Evolutionary conservation across 805 yeast genomes (phyloP).

Genomic region (Pichia paraexigua): DNA sequence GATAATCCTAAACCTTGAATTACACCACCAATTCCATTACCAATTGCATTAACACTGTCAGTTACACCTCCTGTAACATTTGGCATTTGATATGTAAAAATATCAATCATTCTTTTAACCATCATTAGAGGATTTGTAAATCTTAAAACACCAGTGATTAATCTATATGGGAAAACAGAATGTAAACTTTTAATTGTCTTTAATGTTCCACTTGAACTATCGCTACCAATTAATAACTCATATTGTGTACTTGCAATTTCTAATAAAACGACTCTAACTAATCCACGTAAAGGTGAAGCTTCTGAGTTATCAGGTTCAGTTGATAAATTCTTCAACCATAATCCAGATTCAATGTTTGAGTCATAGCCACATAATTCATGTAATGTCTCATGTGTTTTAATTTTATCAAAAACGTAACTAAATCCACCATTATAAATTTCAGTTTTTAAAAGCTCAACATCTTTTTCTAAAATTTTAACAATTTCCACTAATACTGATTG

Average conservation of each 20-base stretch:
- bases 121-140: conserved; percentile 85
- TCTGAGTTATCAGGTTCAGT: background rate
- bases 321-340: conserved; percentile 1
- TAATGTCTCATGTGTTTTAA: conserved; percentile 38
- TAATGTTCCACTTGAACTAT: conserved; percentile 69
- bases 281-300: conserved; percentile 52
- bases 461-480: conserved; percentile 22
- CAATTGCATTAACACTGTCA: conserved; percentile 4
- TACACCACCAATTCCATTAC: conserved; percentile 8
- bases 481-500: conserved; percentile 44
- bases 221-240: conserved; percentile 72
- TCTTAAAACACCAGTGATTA: conserved; percentile 68
- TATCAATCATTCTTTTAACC: conserved; percentile 69
- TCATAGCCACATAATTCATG: conserved; percentile 7
- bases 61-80: conserved; percentile 34
- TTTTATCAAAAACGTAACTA: conserved; percentile 52
- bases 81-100: conserved; percentile 71
- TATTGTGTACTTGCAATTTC: conserved; percentile 81
- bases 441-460: conserved; percentile 37
- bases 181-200: conserved; percentile 67
- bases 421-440: conserved; percentile 39
- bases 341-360: background rate
- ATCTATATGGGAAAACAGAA: conserved; percentile 66
- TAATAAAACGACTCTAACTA: conserved; percentile 75
- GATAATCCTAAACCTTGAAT: conserved; percentile 8